Percentiles rank a stretch among this genome's conserved stretches.
phyloP scores from a whole-genome alignment of 2,329 filamentous ascomycete species.

The Sordariomycetes sp. region DNA sequence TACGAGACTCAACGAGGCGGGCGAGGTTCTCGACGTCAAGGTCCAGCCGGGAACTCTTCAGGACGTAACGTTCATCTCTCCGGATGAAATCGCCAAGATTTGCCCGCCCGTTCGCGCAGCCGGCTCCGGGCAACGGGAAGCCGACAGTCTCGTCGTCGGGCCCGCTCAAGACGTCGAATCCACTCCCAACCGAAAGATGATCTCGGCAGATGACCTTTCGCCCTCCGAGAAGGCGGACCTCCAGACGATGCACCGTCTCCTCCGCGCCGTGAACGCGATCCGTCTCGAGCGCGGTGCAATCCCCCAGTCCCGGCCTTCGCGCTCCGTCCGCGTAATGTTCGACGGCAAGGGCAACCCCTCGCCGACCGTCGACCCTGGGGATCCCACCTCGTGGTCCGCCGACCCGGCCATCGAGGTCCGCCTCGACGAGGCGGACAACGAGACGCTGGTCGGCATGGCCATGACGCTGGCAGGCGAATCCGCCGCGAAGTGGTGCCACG shows the following conservation, averaged over 20 bases:
- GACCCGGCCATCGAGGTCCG: slow-evolving; percentile 35
- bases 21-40: slow-evolving; percentile 37
- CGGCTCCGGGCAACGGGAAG: slow-evolving; percentile 8
- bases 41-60: slow-evolving; percentile 39
- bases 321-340: slow-evolving; percentile 28
- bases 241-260: slow-evolving; percentile 30
- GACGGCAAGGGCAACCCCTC: slow-evolving; percentile 12
- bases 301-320: slow-evolving; percentile 29
- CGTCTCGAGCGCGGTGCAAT: slow-evolving; percentile 34
- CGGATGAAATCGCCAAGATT: slow-evolving; percentile 30
- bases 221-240: slow-evolving; percentile 29
- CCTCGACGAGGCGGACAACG: slow-evolving; percentile 13
- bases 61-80: slow-evolving; percentile 44
- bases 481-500: slow-evolving; percentile 45
- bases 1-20: slow-evolving; percentile 36
- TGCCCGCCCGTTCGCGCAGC: slow-evolving; percentile 19
- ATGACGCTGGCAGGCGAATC: slow-evolving; percentile 53
- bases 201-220: slow-evolving; percentile 25
- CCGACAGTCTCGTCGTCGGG: slow-evolving; percentile 16
- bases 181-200: slow-evolving; percentile 26
- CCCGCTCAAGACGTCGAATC: slow-evolving; percentile 8
- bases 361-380: slow-evolving; percentile 2
- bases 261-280: slow-evolving; percentile 25
- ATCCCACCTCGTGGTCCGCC: slow-evolving; percentile 17
- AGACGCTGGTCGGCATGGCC: slow-evolving; percentile 20